Conservation (phyloP, 139 green algal genomes). For the Chlamydomonas schloesseri region DNA sequence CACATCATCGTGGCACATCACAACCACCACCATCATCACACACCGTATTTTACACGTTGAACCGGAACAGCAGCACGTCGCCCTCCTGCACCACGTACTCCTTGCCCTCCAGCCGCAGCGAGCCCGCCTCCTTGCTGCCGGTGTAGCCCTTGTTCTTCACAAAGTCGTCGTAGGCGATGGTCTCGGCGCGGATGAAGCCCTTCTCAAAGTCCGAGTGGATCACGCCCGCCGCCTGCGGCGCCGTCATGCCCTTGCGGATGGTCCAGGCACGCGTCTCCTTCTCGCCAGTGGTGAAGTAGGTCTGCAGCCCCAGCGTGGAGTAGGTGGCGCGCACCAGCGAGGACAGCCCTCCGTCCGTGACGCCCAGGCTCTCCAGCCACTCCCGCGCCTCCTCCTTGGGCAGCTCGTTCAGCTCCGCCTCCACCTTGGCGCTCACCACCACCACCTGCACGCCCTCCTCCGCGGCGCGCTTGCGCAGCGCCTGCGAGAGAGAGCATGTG, state of each 20-base stretch:
- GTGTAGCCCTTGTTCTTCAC: slow-evolving; percentile 62
- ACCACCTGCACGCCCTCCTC: slow-evolving; percentile 82
- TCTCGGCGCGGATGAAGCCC: slow-evolving; percentile 96
- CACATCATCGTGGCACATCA: no score
- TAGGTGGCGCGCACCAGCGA: slow-evolving; percentile 84
- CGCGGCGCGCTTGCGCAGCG: slow-evolving; percentile 67
- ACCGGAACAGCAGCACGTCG: slow-evolving; percentile 93
- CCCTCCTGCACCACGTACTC: slow-evolving; percentile 97
- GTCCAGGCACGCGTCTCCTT: slow-evolving; percentile 97
- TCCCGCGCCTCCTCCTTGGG: slow-evolving; percentile 69
- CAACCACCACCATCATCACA: no score
- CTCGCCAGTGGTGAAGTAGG: slow-evolving; percentile 98
- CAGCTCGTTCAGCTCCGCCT: slow-evolving; percentile 91
- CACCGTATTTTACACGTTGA: slow-evolving; percentile 64
- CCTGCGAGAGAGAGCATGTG: slow-evolving; percentile 48
- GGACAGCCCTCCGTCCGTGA: slow-evolving; percentile 85
- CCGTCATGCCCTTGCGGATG: slow-evolving; percentile 86
- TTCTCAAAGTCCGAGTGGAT: slow-evolving; percentile 97
- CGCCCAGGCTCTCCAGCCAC: slow-evolving; percentile 90
- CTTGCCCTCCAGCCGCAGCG: slow-evolving; percentile 94
- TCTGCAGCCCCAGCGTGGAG: slow-evolving; percentile 90
- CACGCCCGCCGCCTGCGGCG: slow-evolving; percentile 91
- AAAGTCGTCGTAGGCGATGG: slow-evolving; percentile 85
- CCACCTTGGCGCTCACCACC: slow-evolving; percentile 60
- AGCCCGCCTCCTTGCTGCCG: slow-evolving; percentile 82